Evolutionary conservation across 2,329 filamentous ascomycete genomes (phyloP).

Genomic region (Trichoderma hamatum): DNA sequence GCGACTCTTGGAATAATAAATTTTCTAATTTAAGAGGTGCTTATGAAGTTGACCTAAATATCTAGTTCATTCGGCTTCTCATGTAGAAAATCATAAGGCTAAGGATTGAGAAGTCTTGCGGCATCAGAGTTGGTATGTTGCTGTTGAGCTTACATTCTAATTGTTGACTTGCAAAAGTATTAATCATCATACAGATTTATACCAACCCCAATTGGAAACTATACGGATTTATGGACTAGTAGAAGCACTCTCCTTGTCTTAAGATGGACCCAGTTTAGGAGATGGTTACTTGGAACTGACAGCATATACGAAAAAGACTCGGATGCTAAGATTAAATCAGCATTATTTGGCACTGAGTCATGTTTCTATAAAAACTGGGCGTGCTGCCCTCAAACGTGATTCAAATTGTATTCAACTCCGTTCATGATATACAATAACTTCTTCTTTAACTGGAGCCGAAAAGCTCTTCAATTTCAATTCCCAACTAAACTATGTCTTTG

Average conservation of each 20-base stretch:
- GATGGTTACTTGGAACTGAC: not conserved
- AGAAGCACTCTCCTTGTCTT: not conserved
- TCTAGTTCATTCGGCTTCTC: not conserved
- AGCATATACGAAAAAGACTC: constrained; percentile 14
- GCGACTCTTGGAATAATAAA: not conserved
- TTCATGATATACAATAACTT: not conserved
- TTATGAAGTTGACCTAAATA: not conserved
- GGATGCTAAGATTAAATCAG: not conserved
- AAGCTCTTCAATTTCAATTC: not conserved
- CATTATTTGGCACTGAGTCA: not conserved
- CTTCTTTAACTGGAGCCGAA: not conserved
- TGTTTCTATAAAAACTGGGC: not conserved
- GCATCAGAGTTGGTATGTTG: not conserved
- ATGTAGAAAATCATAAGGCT: not conserved
- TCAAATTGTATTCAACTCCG: not conserved
- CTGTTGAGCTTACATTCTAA: not conserved
- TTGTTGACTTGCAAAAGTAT: not conserved
- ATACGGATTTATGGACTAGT: not conserved
- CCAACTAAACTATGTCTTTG: constrained; percentile 29
- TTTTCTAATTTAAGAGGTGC: not conserved
- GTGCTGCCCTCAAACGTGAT: not conserved
- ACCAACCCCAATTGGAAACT: not conserved
- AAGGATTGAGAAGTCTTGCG: not conserved
- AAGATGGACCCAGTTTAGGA: constrained; percentile 11
- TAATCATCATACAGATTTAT: not conserved